Evolutionary conservation across 306 rosid species (phyloP).

Genomic region (Fragaria vesca): DNA sequence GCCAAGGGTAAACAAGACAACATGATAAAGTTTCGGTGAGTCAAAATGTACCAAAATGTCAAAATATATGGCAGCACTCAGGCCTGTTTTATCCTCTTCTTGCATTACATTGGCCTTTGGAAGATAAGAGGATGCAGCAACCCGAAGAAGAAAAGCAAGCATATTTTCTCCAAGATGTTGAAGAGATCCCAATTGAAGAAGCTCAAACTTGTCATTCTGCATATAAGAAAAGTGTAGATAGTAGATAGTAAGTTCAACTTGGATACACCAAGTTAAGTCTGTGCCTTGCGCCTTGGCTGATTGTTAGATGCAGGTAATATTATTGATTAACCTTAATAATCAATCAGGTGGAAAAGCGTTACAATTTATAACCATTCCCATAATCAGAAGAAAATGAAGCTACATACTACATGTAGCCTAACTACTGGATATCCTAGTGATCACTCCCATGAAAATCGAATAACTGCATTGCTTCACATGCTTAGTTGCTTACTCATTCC

Average conservation of each 20-base stretch:
- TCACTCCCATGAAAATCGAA: background rate
- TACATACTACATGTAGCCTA: background rate
- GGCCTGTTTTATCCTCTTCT: slow-evolving; percentile 44
- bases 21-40: slow-evolving; percentile 11
- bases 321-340: background rate
- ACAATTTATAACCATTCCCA: background rate
- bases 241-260: slow-evolving; percentile 5
- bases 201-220: slow-evolving; percentile 94
- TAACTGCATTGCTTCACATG: background rate
- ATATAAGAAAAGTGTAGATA: slow-evolving; percentile 8
- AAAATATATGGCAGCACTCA: slow-evolving; percentile 60
- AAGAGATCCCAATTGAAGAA: slow-evolving; percentile 80
- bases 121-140: slow-evolving; percentile 67
- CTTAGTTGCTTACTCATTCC: background rate
- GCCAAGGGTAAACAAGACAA: background rate
- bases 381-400: background rate
- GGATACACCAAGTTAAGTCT: slow-evolving; percentile 1
- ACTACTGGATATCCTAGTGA: slow-evolving; percentile 9
- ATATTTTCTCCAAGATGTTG: slow-evolving; percentile 99
- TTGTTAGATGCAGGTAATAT: background rate
- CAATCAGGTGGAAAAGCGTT: background rate
- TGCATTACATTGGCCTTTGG: slow-evolving; percentile 46
- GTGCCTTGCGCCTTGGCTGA: background rate
- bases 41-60: slow-evolving; percentile 70
- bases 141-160: slow-evolving; percentile 87